phyloP scores from a whole-genome alignment of 2,329 filamentous ascomycete species.

The Diplocarpon mali region DNA sequence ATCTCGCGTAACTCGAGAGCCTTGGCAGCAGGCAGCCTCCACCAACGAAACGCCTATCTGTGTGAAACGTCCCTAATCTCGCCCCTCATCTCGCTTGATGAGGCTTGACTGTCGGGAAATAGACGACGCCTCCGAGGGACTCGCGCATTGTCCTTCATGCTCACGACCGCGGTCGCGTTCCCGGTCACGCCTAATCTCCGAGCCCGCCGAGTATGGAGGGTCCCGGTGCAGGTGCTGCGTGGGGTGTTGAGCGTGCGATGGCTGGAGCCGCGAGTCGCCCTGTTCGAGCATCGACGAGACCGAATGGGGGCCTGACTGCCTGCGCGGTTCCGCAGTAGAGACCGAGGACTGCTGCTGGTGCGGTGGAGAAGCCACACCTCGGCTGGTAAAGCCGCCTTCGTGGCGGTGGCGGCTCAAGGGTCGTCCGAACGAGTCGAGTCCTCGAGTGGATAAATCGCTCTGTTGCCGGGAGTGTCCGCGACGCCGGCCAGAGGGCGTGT shows the following conservation, averaged over 20 bases:
- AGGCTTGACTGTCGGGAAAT: constrained; percentile 6
- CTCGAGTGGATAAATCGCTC: constrained; percentile 43
- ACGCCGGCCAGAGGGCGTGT: constrained; percentile 42
- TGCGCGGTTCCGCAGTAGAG: constrained; percentile 13
- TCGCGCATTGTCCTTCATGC: too few relatives aligned
- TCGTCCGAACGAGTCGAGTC: constrained; percentile 28
- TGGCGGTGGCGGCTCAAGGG: constrained; percentile 30
- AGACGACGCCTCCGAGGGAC: constrained; percentile 1
- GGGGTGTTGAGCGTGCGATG: constrained; percentile 13
- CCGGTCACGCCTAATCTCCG: constrained; percentile 24
- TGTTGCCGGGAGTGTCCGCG: constrained; percentile 52
- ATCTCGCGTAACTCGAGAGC: constrained; percentile 3
- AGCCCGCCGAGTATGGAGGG: constrained; percentile 19
- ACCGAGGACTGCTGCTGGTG: constrained; percentile 10
- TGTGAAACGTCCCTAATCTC: constrained; percentile 26
- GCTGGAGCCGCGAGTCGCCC: constrained; percentile 17
- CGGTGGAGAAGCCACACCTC: constrained; percentile 19
- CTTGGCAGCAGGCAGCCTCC: constrained; percentile 3
- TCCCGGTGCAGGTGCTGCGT: constrained; percentile 18
- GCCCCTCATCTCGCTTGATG: constrained; percentile 25
- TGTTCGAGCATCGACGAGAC: constrained; percentile 25
- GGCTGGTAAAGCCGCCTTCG: constrained; percentile 20
- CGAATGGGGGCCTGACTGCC: constrained; percentile 21
- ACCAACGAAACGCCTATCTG: constrained; percentile 13
- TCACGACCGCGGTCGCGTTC: too few relatives aligned